phyloP scores from a whole-genome alignment of 306 rosid species.

The Corylus avellana region DNA sequence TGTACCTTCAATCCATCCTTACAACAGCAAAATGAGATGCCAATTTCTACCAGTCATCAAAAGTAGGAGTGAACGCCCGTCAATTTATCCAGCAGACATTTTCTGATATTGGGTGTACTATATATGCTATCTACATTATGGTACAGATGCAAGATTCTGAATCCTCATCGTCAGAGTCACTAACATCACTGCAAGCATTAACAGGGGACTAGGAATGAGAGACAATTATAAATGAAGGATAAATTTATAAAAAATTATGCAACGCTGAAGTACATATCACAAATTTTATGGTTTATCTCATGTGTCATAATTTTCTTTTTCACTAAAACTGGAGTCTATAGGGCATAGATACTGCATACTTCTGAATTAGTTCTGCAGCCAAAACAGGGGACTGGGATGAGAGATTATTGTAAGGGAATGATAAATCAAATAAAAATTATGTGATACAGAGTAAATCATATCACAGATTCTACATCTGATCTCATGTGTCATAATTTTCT shows the following conservation, averaged over 20 bases:
- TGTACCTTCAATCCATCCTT: constrained; percentile 39
- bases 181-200: constrained; percentile 67
- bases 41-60: constrained; percentile 27
- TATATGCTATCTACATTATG: constrained; percentile 63
- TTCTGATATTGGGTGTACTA: constrained; percentile 29
- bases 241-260: not conserved
- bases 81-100: constrained; percentile 44
- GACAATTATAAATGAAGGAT: constrained; percentile 2
- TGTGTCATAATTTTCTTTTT: constrained; percentile 8
- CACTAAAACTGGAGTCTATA: constrained; percentile 7
- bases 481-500: not conserved
- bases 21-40: constrained; percentile 23
- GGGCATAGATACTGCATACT: constrained; percentile 1
- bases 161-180: constrained; percentile 80
- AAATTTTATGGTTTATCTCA: constrained; percentile 8
- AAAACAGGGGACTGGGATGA: constrained; percentile 32
- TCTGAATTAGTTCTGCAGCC: constrained; percentile 43
- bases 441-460: not conserved
- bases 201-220: constrained; percentile 27
- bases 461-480: constrained; percentile 9
- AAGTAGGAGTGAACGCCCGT: constrained; percentile 34
- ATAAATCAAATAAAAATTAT: not conserved
- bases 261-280: not conserved
- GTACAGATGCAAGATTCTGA: constrained; percentile 74
- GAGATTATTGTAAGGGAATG: constrained; percentile 12